phyloP scores from a whole-genome alignment of 2,329 filamentous ascomycete species.

The Blastomyces gilchristii region DNA sequence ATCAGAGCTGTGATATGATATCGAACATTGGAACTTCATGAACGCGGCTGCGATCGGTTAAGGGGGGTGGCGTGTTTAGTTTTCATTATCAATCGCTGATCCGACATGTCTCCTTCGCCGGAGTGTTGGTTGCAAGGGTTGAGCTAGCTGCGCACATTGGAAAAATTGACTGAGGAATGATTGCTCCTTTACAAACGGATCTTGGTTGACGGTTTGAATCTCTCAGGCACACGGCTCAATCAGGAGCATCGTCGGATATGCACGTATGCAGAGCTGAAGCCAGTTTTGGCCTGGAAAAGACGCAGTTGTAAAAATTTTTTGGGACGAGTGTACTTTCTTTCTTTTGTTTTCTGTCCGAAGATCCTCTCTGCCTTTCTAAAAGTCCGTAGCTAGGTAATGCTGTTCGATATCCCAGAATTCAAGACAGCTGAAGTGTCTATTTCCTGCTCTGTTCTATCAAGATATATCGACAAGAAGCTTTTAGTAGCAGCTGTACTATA shows the following conservation, averaged over 20 bases:
- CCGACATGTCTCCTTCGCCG: not conserved
- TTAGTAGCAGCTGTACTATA: constrained; percentile 44
- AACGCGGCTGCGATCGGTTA: not conserved
- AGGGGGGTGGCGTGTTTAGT: not conserved
- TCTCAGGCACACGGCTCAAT: not conserved
- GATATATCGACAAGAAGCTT: constrained; percentile 60
- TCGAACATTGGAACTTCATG: not conserved
- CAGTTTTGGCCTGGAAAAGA: constrained; percentile 5
- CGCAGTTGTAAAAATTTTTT: constrained; percentile 9
- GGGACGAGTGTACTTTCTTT: constrained; percentile 27
- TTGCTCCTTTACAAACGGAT: constrained; percentile 9
- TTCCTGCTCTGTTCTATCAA: constrained; percentile 55
- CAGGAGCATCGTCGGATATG: constrained; percentile 10
- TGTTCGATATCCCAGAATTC: constrained; percentile 30
- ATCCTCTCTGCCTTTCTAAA: constrained; percentile 52
- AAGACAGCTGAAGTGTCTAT: constrained; percentile 34
- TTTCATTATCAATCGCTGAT: constrained; percentile 1
- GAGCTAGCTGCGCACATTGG: not conserved
- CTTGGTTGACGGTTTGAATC: constrained; percentile 1
- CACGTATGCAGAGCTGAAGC: constrained; percentile 8
- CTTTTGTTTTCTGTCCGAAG: constrained; percentile 24
- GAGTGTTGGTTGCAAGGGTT: not conserved
- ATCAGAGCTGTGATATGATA: not conserved
- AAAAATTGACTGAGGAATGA: constrained; percentile 1
- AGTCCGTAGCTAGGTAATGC: constrained; percentile 59